Conservation (phyloP, 2,329 filamentous ascomycete species). For the Decorospora gaudefroyi region DNA sequence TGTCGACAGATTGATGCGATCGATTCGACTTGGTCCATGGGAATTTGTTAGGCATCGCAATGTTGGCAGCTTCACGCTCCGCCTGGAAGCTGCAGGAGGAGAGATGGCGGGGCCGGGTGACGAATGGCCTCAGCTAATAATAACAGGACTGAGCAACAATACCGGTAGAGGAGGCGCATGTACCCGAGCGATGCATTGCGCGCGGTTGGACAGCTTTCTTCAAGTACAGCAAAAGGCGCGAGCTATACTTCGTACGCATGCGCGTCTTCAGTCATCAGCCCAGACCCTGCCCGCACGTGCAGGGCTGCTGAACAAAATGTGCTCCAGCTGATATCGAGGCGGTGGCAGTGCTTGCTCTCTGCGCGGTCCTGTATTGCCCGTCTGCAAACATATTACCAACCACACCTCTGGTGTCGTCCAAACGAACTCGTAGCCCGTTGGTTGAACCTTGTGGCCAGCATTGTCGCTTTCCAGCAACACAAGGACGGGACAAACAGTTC, state of each 20-base stretch:
- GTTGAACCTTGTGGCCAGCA: background rate
- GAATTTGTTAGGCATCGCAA: conserved; percentile 48
- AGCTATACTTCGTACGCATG: conserved; percentile 24
- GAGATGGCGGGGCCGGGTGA: conserved; percentile 29
- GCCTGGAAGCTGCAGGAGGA: conserved; percentile 24
- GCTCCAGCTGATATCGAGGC: conserved; percentile 36
- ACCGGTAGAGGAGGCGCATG: conserved; percentile 19
- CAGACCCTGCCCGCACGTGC: conserved; percentile 41
- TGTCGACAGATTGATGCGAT: conserved; percentile 47
- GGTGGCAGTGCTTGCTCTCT: conserved; percentile 41
- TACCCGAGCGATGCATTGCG: conserved; percentile 27
- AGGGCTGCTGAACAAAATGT: conserved; percentile 31
- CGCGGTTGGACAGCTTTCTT: conserved; percentile 25
- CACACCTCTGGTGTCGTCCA: conserved; percentile 4
- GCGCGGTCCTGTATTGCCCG: conserved; percentile 9
- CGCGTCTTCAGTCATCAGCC: conserved; percentile 25
- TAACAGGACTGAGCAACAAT: conserved; percentile 35
- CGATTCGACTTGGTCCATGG: conserved; percentile 48
- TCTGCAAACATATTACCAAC: conserved; percentile 10
- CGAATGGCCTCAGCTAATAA: conserved; percentile 42
- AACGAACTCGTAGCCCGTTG: background rate
- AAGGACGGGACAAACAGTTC: background rate
- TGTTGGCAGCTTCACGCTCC: conserved; percentile 28
- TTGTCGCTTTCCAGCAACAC: background rate
- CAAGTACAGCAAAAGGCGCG: conserved; percentile 22